phyloP scores from a whole-genome alignment of 257 asterid genomes.

The Nicotiana knightiana region DNA sequence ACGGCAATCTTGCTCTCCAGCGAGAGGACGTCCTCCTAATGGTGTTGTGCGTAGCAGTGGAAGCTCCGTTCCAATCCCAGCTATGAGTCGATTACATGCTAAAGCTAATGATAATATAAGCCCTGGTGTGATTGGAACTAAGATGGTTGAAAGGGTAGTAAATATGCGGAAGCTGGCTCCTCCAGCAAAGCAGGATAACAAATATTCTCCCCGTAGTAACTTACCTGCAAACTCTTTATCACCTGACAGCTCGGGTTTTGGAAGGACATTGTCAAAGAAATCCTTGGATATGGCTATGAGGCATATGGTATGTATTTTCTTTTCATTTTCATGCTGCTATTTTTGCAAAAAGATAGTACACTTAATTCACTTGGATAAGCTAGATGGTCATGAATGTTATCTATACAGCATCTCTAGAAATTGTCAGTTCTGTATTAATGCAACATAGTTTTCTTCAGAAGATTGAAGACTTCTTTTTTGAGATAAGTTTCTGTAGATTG shows the following conservation, averaged over 20 bases:
- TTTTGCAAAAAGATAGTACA: neutral
- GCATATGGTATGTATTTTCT: constrained; percentile 24
- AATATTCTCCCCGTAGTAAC: constrained; percentile 9
- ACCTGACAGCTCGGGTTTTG: constrained; percentile 22
- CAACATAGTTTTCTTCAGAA: neutral
- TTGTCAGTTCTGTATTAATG: neutral
- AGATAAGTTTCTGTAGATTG: neutral
- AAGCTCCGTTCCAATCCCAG: constrained; percentile 23
- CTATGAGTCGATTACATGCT: constrained; percentile 19
- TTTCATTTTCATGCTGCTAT: neutral
- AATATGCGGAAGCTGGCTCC: constrained; percentile 27
- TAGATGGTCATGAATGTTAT: neutral
- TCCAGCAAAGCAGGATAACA: constrained; percentile 20
- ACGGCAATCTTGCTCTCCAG: constrained; percentile 21
- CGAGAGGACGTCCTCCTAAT: constrained; percentile 16
- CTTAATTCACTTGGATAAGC: neutral
- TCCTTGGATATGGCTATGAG: constrained; percentile 30
- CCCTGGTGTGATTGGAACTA: constrained; percentile 21
- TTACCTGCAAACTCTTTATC: constrained; percentile 18
- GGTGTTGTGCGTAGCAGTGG: constrained; percentile 13
- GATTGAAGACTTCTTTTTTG: neutral
- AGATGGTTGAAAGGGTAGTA: constrained; percentile 29
- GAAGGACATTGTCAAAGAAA: constrained; percentile 24
- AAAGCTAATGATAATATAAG: constrained; percentile 17
- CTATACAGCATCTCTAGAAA: neutral